Conservation (phyloP, 2,329 filamentous ascomycete genomes). For the Grosmannia serpens region DNA sequence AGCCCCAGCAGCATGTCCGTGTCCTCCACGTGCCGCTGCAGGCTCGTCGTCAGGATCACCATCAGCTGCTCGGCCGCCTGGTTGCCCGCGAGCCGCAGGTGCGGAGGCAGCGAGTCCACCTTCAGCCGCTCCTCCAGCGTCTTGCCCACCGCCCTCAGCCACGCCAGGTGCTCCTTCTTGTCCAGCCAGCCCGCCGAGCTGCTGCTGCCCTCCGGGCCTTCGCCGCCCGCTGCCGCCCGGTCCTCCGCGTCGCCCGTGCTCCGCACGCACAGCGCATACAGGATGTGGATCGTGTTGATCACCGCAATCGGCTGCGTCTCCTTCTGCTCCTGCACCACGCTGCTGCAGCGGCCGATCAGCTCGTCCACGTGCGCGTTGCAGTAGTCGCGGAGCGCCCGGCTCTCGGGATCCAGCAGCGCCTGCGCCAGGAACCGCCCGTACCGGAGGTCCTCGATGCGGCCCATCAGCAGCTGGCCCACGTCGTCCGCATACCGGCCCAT, state of each 20-base stretch:
- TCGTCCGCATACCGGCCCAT: slow-evolving; percentile 88
- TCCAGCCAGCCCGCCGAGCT: slow-evolving; percentile 65
- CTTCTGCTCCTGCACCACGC: slow-evolving; percentile 51
- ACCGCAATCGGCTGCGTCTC: slow-evolving; percentile 59
- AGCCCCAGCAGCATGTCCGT: slow-evolving; percentile 75
- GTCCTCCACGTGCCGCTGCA: slow-evolving; percentile 63
- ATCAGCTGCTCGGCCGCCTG: slow-evolving; percentile 86
- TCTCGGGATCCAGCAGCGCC: slow-evolving; percentile 64
- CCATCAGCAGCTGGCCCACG: slow-evolving; percentile 69
- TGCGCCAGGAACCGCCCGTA: slow-evolving; percentile 90
- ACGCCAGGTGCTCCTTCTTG: slow-evolving; percentile 47
- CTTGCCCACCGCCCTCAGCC: slow-evolving; percentile 58
- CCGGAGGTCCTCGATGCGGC: slow-evolving; percentile 68
- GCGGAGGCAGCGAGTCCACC: slow-evolving; percentile 55
- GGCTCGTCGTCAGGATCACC: slow-evolving; percentile 68
- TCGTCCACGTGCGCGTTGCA: slow-evolving; percentile 62
- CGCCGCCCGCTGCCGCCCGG: not conserved
- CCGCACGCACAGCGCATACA: slow-evolving; percentile 56
- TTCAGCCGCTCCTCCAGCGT: slow-evolving; percentile 67
- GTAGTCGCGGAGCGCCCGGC: slow-evolving; percentile 60
- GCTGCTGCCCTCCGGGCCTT: not conserved
- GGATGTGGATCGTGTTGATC: slow-evolving; percentile 79
- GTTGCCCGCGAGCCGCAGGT: slow-evolving; percentile 71
- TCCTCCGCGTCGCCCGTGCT: not conserved
- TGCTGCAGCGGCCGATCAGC: slow-evolving; percentile 56